Base-by-base conservation (phyloP, 139 green algal species). In the Spirogloea muscicola region DNA sequence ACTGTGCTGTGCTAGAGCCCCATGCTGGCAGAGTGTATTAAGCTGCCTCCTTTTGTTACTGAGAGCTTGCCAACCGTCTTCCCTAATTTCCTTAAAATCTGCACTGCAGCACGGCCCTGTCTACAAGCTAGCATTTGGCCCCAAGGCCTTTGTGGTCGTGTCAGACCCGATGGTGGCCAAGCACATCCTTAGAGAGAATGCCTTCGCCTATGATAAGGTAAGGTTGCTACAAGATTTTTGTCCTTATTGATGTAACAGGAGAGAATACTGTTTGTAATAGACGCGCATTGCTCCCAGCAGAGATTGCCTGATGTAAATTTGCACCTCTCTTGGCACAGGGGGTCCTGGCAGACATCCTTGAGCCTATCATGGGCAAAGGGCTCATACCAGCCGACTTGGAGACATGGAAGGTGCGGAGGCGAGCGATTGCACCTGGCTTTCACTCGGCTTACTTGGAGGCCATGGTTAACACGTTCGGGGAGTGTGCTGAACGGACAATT, bases 331-430 rank as follows among this genome's bases (percentile, higher is more conserved):
- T n/a, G 0, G 42, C 44, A 76, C 97, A 99, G 86, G 94, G 94
- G 16, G 90, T 98, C 39, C 86, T 99, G 76, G 93, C 94, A 13
- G 94, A 99, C 78, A 98, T 99, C 57, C 86, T 99, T 48, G 92
- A 98, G 87, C 93, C 94, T 58, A 98, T 99, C 89, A 99, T 99
- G 94, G 94, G 94, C 55, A 98, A 98, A 76, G 94, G 94, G 2
- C 89, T 99, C 48, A 98, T 98, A 76, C 94, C 94, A 13, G 90
- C 90, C 21, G 89, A 94, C 60, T 64, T 92, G 25, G 91, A 93
- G 57, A 94, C 88, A 4, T 95, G 91, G 91, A 94, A 95, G 76
- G 76, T 90, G 27, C 79, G 94, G 25, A 83, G 94, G 1, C 80
- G 92, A 80, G 89, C 88, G 46, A 89, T 99, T 4, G 91, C 96